Evolutionary conservation across 2,329 filamentous ascomycete genomes (phyloP), one percentile per base, ranked within the genome.

Genomic region (Xylariomycetidae sp.): DNA sequence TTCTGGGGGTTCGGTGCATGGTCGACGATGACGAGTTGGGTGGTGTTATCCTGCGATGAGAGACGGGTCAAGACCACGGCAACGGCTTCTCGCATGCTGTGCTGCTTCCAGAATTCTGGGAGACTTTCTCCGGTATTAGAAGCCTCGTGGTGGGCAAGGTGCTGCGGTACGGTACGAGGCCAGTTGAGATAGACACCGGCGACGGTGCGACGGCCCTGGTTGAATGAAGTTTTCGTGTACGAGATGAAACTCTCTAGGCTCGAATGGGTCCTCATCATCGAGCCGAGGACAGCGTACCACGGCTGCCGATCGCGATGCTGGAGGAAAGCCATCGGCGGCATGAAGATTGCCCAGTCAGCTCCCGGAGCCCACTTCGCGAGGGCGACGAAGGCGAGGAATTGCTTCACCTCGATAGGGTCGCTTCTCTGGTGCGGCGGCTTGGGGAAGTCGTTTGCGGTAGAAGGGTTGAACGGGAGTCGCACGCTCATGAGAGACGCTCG

Each of bases 1-100:
- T 19, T 23, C 19, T 24, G 12, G 13, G 25, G 8, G 4, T 17
- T 7, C 13, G 10, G 29, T 23, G 10, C 19, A 6, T 19, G 29
- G 22, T 31, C 29, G 20, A 31, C 24, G 19, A 31, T 18, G 19
- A 31, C 14, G 14, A 31, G 25, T 13, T 27, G 25, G 19, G 12
- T 15, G 19, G 14, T 9, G 19, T 18, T 15, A 16, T 13, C 12
- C 29, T 12, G 10, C 8, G 6, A 10, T 29, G 20, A 8, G 6
- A 15, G 22, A 9, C 19, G 29, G 10, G 16, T 6, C 8, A 31
- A 5, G 15, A 17, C 29, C 19, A 31, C 15, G 7, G 19, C 20
- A 17, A 31, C 13, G 19, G 29, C 29, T 6, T n/a, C 5, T 19
- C 29, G 29, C 5, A 6, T 16, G 20, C 29, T 24, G 10, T 17